Evolutionary conservation across 106 monocot genomes (phyloP).

Genomic region (Apostasia shenzhenica): DNA sequence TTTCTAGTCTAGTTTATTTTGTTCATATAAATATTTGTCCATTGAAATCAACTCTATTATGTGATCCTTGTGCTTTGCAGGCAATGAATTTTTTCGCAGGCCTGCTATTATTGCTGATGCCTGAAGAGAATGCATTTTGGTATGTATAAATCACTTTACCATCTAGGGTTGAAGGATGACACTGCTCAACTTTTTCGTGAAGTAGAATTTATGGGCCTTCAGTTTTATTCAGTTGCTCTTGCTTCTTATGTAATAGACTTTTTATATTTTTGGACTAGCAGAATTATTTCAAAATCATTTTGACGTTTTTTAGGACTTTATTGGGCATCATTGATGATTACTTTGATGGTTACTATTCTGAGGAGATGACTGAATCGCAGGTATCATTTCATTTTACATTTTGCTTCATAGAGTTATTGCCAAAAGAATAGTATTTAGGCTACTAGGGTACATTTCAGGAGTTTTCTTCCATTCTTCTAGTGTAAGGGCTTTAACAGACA

Average conservation of each 20-base stretch:
- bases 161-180: neutral
- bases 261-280: neutral
- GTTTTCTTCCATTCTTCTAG: neutral
- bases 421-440: neutral
- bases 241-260: neutral
- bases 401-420: neutral
- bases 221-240: neutral
- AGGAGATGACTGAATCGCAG: conserved; percentile 99
- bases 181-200: neutral
- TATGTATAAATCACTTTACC: conserved; percentile 24
- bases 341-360: conserved; percentile 93
- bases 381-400: conserved; percentile 19
- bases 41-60: neutral
- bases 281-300: neutral
- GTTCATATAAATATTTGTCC: neutral
- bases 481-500: neutral
- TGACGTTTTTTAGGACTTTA: conserved; percentile 61
- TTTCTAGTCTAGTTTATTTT: neutral
- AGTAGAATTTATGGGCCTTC: neutral
- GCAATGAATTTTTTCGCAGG: conserved; percentile 99
- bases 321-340: conserved; percentile 85
- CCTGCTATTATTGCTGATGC: conserved; percentile 79
- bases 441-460: neutral
- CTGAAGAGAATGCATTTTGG: conserved; percentile 99
- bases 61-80: conserved; percentile 37